A percentile compares a stretch with the other conserved stretches of the same genome.
Evolutionary conservation across 2,329 filamentous ascomycete genomes (phyloP).

Genomic region (Talaromyces piceae): DNA sequence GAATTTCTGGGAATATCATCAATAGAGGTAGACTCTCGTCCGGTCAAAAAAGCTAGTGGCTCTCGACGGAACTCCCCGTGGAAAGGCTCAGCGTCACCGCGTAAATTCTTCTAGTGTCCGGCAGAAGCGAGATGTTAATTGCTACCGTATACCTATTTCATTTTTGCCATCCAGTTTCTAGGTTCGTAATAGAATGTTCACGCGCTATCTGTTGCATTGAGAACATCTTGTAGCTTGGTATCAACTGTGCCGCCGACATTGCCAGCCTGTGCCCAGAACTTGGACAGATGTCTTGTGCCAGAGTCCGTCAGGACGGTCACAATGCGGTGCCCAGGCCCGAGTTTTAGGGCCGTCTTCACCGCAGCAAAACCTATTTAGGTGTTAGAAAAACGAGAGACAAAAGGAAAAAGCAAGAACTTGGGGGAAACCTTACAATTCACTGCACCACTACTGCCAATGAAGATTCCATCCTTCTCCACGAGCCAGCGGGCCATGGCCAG

Average conservation of each 20-base stretch:
- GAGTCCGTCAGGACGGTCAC: conserved; percentile 45
- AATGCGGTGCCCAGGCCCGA: conserved; percentile 42
- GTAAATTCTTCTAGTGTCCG: conserved; percentile 9
- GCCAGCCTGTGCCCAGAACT: conserved; percentile 44
- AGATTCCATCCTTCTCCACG: conserved; percentile 91
- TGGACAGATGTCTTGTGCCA: conserved; percentile 45
- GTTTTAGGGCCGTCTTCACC: conserved; percentile 38
- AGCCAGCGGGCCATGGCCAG: conserved; percentile 92
- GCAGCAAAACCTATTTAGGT: conserved; percentile 38
- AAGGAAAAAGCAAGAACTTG: too few species aligned
- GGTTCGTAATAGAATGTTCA: not conserved
- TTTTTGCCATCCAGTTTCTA: not conserved
- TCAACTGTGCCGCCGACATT: conserved; percentile 39
- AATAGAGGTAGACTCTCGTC: conserved; percentile 13
- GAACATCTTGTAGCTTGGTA: conserved; percentile 40
- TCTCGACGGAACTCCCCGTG: conserved; percentile 4
- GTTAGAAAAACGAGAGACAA: conserved; percentile 1
- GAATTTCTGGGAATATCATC: conserved; percentile 14
- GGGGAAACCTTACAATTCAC: conserved; percentile 88
- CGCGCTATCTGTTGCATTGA: conserved; percentile 24
- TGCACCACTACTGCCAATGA: conserved; percentile 89
- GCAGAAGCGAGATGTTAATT: not conserved
- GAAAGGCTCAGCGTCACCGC: conserved; percentile 11
- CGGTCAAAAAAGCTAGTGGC: not conserved
- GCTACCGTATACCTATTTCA: not conserved